Percentiles rank a stretch among this genome's conserved stretches.
phyloP scores from a whole-genome alignment of 129 eudicot species.

The sunflower (Helianthus annuus) region DNA sequence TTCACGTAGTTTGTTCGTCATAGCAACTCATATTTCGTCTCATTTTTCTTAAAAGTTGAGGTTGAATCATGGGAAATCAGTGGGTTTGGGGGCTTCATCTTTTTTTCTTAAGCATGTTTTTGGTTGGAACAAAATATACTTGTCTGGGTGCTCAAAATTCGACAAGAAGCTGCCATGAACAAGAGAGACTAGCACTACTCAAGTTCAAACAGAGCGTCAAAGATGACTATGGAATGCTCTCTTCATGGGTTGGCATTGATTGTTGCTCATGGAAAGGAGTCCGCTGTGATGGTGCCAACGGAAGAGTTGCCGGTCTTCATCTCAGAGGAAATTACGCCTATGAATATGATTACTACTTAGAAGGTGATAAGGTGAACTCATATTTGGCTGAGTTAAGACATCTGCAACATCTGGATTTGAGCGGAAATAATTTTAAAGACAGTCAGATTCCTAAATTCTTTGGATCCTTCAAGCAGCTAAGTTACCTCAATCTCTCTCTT shows the following conservation, averaged over 20 bases:
- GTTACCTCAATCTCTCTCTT: slow-evolving; percentile 22
- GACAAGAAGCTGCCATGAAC: background rate
- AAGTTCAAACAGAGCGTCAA: slow-evolving; percentile 10
- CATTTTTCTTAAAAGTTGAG: background rate
- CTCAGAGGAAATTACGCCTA: slow-evolving; percentile 13
- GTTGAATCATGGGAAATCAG: background rate
- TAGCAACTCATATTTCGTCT: background rate
- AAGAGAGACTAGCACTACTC: slow-evolving; percentile 35
- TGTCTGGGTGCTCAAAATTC: background rate
- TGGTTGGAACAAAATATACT: background rate
- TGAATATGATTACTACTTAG: no score
- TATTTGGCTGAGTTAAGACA: slow-evolving; percentile 17
- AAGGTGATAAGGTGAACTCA: background rate
- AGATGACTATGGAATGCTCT: slow-evolving; percentile 6
- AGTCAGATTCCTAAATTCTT: slow-evolving; percentile 10
- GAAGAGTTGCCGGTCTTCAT: background rate
- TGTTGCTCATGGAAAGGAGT: slow-evolving; percentile 20
- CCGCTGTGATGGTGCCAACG: slow-evolving; percentile 1
- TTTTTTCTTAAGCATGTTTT: background rate
- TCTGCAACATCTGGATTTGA: slow-evolving; percentile 18
- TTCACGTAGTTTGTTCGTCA: background rate
- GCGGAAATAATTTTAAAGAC: slow-evolving; percentile 15
- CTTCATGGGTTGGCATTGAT: slow-evolving; percentile 25
- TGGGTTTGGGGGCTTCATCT: slow-evolving; percentile 1
- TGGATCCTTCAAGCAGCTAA: slow-evolving; percentile 20